Base-by-base conservation (phyloP, 2,329 filamentous ascomycete species). In the Penicillium sp. region DNA sequence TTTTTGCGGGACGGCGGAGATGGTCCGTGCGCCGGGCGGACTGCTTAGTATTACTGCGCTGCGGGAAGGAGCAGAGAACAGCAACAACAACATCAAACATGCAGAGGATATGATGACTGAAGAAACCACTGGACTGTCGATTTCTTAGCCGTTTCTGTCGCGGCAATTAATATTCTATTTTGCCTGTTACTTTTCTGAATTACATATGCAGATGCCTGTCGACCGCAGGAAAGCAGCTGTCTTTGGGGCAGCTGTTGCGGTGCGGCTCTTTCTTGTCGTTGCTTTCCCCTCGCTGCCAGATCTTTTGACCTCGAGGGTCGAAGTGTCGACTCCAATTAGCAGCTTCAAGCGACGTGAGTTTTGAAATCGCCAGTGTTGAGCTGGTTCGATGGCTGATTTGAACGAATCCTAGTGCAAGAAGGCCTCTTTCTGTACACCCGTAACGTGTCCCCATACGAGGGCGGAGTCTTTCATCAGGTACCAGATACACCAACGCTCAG, bases 381-480 rank as follows among this genome's bases (percentile, higher is more conserved):
- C 3, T 26, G 5, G 20, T 12, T 51, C 30, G 54, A 26, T 18
- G 5, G 5, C 56, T 35, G 28, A 52, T 35, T 20, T 52, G 38
- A 46, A 18, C 7, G 61, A 16, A 21, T 18, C 16, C 1, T 65
- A 96, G 91, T 97, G 55, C 93, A 97, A 80, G 94, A 99, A 76
- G 94, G 94, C 20, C 79, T 99, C 57, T 99, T 96, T 68, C 84
- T 99, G 21, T 97, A 97, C 73, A 92, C 90, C 62, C 90, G 95
- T 73, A 95, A 96, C 77, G 90, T 97, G 57, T 97, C 91, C 59
- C 94, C 94, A 1, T 99, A 97, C 77, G 91, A 99, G 72, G 94
- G 94, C 62, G 94, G 94, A 66, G 90, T 88, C 62, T 88, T 83
- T 68, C 84, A 88, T 70, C 85, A 87, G 75, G 83, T 84, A 68